phyloP scores from a whole-genome alignment of 768 basidiomycete species.

The Leccinum longicurvipes region DNA sequence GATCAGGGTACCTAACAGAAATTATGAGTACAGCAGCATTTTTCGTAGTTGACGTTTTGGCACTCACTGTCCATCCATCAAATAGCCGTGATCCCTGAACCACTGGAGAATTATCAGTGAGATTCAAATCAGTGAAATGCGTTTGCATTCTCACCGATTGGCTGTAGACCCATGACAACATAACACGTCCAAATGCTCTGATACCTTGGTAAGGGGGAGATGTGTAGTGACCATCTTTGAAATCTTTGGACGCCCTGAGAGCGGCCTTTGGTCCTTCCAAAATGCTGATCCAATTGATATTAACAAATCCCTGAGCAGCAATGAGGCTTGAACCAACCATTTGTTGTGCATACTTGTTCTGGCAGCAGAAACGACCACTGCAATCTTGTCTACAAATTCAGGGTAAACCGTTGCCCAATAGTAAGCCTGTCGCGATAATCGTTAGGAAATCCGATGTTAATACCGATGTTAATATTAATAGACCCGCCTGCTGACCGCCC shows the following conservation, averaged over 20 bases:
- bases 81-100: constrained; percentile 47
- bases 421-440: constrained; percentile 38
- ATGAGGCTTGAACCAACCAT: constrained; percentile 37
- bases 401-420: constrained; percentile 55
- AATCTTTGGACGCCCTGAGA: constrained; percentile 49
- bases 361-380: constrained; percentile 48
- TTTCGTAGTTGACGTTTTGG: neutral
- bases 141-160: constrained; percentile 62
- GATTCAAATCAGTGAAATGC: constrained; percentile 72
- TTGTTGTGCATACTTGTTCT: constrained; percentile 52
- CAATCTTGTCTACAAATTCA: constrained; percentile 47
- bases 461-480: neutral
- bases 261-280: constrained; percentile 56
- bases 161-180: constrained; percentile 53
- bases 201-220: constrained; percentile 43
- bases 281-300: constrained; percentile 35
- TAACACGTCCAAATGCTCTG: constrained; percentile 53
- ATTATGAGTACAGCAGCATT: neutral
- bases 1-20: constrained; percentile 39
- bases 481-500: constrained; percentile 50
- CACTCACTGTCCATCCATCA: constrained; percentile 38
- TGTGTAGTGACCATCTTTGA: constrained; percentile 50
- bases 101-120: constrained; percentile 35
- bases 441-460: neutral
- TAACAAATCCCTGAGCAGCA: neutral